These are phyloP conservation scores for Amniculicola lignicola DNA, from an alignment of 495 filamentous ascomycete genomes.

Conservation along the genomic window DNA sequence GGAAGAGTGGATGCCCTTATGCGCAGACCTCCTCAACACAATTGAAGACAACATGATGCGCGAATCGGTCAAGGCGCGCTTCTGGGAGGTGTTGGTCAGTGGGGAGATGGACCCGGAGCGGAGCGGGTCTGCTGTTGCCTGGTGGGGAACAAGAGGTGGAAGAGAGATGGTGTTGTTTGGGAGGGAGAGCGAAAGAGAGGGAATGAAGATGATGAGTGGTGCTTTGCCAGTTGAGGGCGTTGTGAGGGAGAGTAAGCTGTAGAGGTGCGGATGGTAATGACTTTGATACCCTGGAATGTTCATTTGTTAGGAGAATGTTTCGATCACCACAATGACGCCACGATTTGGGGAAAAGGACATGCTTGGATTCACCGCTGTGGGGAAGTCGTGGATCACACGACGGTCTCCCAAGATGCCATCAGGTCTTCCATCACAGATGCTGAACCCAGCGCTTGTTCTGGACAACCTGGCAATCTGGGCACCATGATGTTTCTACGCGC, in stretches of 20 bases:
- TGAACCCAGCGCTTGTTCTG: too few relatives aligned
- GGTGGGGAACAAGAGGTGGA: constrained; percentile 78
- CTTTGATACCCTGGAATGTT: too few relatives aligned
- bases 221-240: constrained; percentile 41
- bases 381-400: too few relatives aligned
- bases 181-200: constrained; percentile 33
- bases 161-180: constrained; percentile 64
- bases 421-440: too few relatives aligned
- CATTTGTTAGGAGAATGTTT: too few relatives aligned
- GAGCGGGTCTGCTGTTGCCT: constrained; percentile 73
- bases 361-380: too few relatives aligned
- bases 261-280: too few relatives aligned
- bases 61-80: constrained; percentile 63
- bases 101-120: constrained; percentile 93
- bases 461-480: too few relatives aligned
- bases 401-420: too few relatives aligned
- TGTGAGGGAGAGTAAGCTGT: constrained; percentile 36
- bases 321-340: too few relatives aligned
- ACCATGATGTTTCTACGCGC: too few relatives aligned
- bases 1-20: constrained; percentile 72
- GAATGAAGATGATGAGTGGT: constrained; percentile 57
- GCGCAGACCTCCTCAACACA: constrained; percentile 63
- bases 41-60: constrained; percentile 62
- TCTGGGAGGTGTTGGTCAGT: constrained; percentile 78
- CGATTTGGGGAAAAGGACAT: too few relatives aligned